Evolutionary conservation across 2,329 filamentous ascomycete genomes (phyloP), one percentile per base, ranked within the genome.

Genomic region (Calonectria multiphialidica): DNA sequence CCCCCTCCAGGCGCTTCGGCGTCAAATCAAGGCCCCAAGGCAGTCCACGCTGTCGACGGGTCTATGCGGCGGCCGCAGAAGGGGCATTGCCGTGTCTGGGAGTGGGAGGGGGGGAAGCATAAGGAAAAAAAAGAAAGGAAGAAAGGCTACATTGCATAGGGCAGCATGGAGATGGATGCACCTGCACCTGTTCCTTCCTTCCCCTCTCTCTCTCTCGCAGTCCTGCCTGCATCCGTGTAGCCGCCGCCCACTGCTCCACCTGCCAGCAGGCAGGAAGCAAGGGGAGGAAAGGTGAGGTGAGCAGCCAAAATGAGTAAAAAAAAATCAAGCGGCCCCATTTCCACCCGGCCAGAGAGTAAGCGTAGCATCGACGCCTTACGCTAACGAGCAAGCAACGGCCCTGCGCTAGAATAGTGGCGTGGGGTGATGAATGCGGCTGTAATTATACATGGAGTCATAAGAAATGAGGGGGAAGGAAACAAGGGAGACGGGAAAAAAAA

Each of bases 371-470:
- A 59, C 53, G 53, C 53, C 53, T 59, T 59, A 28, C 53, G 53
- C 53, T 59, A 59, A 23, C 53, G 23, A 37, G 53, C 53, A 59
- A 18, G 53, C 53, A 40, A 28, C 37, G 53, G 53, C 21, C 35
- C 53, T 59, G 53, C 53, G 33, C 53, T 59, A 59, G 53, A 37
- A 59, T 7, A 13, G 53, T 40, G 35, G 53, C 53, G 53, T 59
- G 53, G 53, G 23, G 53, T 37, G 53, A 33, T 59, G 53, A 59
- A 59, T 59, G 53, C 53, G 35, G 53, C 53, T 59, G 53, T 59
- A 59, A 59, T 59, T 59, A 59, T 45, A 62, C 57, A 62, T 62
- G 57, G 57, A 62, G 40, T 62, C 57, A 44, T 45, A 42, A 21
- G 45, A 65, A 50, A 37, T 37, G 33, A 37, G 33, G 33, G 45